Percentiles rank a stretch among this genome's conserved stretches.
These are phyloP conservation scores for Sporothrix euskadiensis DNA, from an alignment of 2,329 filamentous ascomycete species.

Conservation along the genomic window DNA sequence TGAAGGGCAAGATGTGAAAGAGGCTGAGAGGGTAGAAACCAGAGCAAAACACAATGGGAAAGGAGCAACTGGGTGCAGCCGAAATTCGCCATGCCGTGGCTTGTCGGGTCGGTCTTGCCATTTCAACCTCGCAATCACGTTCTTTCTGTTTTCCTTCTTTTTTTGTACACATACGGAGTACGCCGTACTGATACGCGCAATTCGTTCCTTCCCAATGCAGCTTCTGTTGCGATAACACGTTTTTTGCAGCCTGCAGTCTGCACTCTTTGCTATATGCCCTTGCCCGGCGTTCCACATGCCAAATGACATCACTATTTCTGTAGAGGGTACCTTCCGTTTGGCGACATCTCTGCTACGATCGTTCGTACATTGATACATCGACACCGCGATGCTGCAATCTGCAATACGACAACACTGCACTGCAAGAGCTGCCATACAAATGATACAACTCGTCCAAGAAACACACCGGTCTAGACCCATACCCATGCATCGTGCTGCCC, in stretches of 20 bases:
- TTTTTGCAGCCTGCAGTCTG: not conserved
- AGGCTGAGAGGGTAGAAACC: not conserved
- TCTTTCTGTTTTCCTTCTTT: not conserved
- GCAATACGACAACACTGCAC: not conserved
- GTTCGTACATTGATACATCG: not conserved
- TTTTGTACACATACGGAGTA: not conserved
- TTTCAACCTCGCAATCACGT: constrained; percentile 15
- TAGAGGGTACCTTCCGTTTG: not conserved
- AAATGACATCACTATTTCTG: constrained; percentile 14
- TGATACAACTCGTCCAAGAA: not conserved
- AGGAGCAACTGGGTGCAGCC: not conserved
- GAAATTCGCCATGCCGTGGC: constrained; percentile 2
- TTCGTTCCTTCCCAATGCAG: constrained; percentile 4
- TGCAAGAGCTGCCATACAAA: not conserved
- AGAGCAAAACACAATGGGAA: not conserved
- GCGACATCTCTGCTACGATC: not conserved
- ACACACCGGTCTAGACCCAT: not conserved
- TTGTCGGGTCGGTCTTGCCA: constrained; percentile 12
- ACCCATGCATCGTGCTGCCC: not conserved
- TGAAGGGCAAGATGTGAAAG: not conserved
- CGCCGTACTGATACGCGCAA: not conserved
- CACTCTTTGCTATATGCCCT: not conserved
- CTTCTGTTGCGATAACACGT: not conserved
- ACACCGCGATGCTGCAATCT: constrained; percentile 9
- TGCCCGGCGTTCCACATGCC: constrained; percentile 8